phyloP scores from a whole-genome alignment of 2,329 filamentous ascomycete genomes.

The Parafenestella ontariensis region DNA sequence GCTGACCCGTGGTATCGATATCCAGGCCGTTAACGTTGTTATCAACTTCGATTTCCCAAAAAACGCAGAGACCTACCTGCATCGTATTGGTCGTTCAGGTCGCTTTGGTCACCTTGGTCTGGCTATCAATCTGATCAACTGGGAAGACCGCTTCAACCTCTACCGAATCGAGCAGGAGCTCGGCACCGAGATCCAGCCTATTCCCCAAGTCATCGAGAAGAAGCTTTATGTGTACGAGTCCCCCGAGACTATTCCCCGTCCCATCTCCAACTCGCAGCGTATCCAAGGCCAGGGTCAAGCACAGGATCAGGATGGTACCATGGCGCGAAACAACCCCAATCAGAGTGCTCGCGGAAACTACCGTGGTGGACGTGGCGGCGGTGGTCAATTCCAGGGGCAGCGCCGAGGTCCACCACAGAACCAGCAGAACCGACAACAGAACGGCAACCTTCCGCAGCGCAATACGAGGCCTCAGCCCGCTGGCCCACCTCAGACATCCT shows the following conservation, averaged over 20 bases:
- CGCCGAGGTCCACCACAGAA: conserved; percentile 34
- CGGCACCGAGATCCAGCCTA: conserved; percentile 97
- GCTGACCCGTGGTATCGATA: conserved; percentile 97
- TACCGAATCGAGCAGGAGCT: conserved; percentile 99
- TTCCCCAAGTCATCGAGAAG: conserved; percentile 93
- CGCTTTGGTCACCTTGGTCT: conserved; percentile 96
- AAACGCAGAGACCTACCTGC: conserved; percentile 98
- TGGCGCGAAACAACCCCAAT: conserved; percentile 29
- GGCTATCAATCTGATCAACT: conserved; percentile 99
- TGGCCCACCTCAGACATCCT: conserved; percentile 38
- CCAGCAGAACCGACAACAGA: conserved; percentile 44
- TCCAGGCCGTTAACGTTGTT: conserved; percentile 98
- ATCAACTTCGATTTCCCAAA: conserved; percentile 99
- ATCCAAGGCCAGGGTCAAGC: conserved; percentile 32
- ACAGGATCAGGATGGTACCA: conserved; percentile 37
- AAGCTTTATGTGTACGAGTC: conserved; percentile 98
- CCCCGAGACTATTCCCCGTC: conserved; percentile 91
- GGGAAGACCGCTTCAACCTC: conserved; percentile 98
- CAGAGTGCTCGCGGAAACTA: conserved; percentile 38
- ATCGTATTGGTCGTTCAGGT: conserved; percentile 96
- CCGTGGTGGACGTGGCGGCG: conserved; percentile 45
- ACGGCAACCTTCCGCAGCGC: conserved; percentile 45
- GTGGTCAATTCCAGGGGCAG: conserved; percentile 43
- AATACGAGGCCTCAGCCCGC: conserved; percentile 42
- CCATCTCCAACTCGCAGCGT: conserved; percentile 64